phyloP scores from a whole-genome alignment of 371 early-diverging fungal genomes.

The Blyttiomyces sp. region DNA sequence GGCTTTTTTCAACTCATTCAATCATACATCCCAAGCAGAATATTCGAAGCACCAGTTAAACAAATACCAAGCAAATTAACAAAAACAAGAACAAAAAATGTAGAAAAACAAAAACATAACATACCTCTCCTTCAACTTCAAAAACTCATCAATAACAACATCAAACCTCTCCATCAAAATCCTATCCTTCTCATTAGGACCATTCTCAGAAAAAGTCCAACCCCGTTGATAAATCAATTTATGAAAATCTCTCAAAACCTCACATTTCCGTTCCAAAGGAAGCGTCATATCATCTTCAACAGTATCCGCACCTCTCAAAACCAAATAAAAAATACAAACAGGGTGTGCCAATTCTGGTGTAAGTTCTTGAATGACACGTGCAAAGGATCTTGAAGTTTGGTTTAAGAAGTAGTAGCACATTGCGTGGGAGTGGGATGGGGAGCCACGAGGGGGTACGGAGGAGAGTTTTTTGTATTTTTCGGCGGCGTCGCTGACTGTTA shows the following conservation, averaged over 20 bases:
- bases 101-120: too few species aligned
- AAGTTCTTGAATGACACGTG: conserved; percentile 91
- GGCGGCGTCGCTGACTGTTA: conserved; percentile 56
- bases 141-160: conserved; percentile 84
- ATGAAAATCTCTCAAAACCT: conserved; percentile 76
- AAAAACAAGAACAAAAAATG: too few species aligned
- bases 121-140: conserved; percentile 83
- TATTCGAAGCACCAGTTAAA: too few species aligned
- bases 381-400: conserved; percentile 92
- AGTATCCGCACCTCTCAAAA: conserved; percentile 94
- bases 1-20: too few species aligned
- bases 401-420: conserved; percentile 87
- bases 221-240: conserved; percentile 72
- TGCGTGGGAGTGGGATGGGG: conserved; percentile 21
- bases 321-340: conserved; percentile 78
- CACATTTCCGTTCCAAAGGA: conserved; percentile 67
- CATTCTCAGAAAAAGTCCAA: conserved; percentile 85
- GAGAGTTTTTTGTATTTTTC: conserved; percentile 36
- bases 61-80: too few species aligned
- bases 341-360: conserved; percentile 70
- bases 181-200: conserved; percentile 79
- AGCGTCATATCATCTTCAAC: conserved; percentile 98
- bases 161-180: conserved; percentile 82
- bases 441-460: conserved; percentile 30
- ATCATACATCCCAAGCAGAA: too few species aligned